phyloP scores from a whole-genome alignment of 768 basidiomycete species.

The Fibroporia radiculosa region DNA sequence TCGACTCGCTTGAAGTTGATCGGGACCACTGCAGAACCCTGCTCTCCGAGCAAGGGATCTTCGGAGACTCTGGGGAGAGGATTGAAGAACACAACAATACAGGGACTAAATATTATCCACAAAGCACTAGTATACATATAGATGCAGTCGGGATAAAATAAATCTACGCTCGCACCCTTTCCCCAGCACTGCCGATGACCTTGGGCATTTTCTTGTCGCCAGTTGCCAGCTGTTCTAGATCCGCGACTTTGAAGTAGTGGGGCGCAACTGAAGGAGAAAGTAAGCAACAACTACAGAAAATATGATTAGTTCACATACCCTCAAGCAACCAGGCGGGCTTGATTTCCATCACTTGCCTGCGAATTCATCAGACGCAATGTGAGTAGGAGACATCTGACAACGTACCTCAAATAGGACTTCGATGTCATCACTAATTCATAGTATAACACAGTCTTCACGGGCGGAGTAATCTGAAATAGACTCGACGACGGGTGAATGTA shows the following conservation, averaged over 20 bases:
- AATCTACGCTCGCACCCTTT: slow-evolving; percentile 4
- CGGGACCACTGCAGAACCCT: too few relatives aligned
- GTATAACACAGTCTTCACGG: slow-evolving; percentile 83
- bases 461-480: slow-evolving; percentile 93
- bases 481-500: slow-evolving; percentile 96
- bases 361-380: neutral
- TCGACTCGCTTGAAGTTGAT: too few relatives aligned
- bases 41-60: neutral
- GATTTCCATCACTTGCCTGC: slow-evolving; percentile 94
- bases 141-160: neutral
- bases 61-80: too few relatives aligned
- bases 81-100: neutral
- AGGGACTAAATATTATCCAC: neutral
- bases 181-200: slow-evolving; percentile 32
- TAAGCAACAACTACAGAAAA: slow-evolving; percentile 1
- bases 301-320: slow-evolving; percentile 38
- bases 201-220: slow-evolving; percentile 97
- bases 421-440: slow-evolving; percentile 97
- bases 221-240: slow-evolving; percentile 68
- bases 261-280: slow-evolving; percentile 63
- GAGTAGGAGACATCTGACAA: slow-evolving; percentile 8
- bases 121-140: neutral
- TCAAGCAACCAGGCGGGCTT: slow-evolving; percentile 92
- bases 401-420: slow-evolving; percentile 89
- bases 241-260: slow-evolving; percentile 89